These are phyloP conservation scores for Coemansia reversa DNA, from an alignment of 192 early-diverging fungal genomes.

Conservation along the genomic window DNA sequence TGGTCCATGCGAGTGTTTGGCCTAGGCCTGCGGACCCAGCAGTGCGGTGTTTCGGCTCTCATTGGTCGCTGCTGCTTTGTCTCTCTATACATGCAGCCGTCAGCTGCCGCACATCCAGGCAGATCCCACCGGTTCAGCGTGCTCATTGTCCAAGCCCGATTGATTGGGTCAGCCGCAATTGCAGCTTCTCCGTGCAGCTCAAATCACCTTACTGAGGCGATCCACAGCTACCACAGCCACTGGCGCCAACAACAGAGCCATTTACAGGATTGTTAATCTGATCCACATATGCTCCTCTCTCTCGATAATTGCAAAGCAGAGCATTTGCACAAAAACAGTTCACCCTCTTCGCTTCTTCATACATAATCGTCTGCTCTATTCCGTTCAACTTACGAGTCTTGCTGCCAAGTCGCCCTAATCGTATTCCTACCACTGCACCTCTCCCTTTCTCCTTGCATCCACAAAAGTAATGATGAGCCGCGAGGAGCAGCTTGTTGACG, in stretches of 20 bases:
- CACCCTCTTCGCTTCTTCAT: neutral
- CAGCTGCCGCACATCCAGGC: neutral
- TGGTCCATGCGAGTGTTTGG: neutral
- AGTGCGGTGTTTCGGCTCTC: neutral
- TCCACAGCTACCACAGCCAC: neutral
- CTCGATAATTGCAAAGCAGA: neutral
- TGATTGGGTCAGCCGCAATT: neutral
- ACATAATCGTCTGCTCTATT: neutral
- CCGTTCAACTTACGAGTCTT: neutral
- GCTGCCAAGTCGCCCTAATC: neutral
- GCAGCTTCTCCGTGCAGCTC: neutral
- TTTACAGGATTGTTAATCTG: neutral
- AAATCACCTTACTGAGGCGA: neutral
- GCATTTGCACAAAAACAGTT: neutral
- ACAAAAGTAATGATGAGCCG: slow-evolving; percentile 28
- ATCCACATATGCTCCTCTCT: neutral
- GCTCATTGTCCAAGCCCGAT: neutral
- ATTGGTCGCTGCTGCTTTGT: neutral
- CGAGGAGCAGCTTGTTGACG: slow-evolving; percentile 45
- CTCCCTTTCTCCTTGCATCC: neutral
- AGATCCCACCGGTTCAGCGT: neutral
- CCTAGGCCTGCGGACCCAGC: neutral
- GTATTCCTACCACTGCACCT: neutral
- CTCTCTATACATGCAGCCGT: neutral
- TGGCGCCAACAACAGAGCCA: neutral